A percentile compares a stretch with the other conserved stretches of the same genome.
Evolutionary conservation across 2,329 filamentous ascomycete species (phyloP).

Genomic region (Dryadomyces quercus-mongolicae): DNA sequence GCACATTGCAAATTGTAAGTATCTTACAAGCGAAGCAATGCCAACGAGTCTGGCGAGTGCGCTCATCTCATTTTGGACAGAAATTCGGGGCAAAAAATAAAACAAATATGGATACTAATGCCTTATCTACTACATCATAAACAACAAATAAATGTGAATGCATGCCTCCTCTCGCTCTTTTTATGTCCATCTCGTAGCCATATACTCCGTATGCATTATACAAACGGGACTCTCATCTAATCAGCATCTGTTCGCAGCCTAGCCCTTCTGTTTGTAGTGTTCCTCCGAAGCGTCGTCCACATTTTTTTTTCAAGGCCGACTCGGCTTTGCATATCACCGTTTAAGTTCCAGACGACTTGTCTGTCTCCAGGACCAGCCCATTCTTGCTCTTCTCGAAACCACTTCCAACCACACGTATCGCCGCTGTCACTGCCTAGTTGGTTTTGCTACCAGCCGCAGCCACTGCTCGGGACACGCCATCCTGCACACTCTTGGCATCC

Average conservation of each 20-base stretch:
- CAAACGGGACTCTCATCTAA: too few relatives aligned
- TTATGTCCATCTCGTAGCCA: neutral
- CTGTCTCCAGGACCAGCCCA: too few relatives aligned
- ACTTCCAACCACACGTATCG: too few relatives aligned
- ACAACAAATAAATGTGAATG: neutral
- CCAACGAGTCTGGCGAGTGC: neutral
- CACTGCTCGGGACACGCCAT: neutral
- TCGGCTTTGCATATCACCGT: slow-evolving; percentile 36
- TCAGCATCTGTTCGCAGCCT: too few relatives aligned
- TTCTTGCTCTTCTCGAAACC: too few relatives aligned
- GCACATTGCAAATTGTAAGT: too few relatives aligned
- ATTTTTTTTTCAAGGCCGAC: slow-evolving; percentile 30
- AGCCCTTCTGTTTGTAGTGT: too few relatives aligned
- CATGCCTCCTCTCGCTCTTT: neutral
- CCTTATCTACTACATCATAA: neutral
- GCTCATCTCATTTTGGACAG: too few relatives aligned
- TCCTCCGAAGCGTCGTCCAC: slow-evolving; percentile 42
- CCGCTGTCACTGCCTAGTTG: neutral
- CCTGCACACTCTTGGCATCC: slow-evolving; percentile 14
- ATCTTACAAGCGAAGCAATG: too few relatives aligned
- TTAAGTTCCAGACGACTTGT: slow-evolving; percentile 11
- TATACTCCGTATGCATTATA: slow-evolving; percentile 30
- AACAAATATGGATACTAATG: neutral
- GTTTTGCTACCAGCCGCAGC: neutral
- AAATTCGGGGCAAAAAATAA: neutral